phyloP scores from a whole-genome alignment of 2,329 filamentous ascomycete genomes.

The Diaporthe australafricana region DNA sequence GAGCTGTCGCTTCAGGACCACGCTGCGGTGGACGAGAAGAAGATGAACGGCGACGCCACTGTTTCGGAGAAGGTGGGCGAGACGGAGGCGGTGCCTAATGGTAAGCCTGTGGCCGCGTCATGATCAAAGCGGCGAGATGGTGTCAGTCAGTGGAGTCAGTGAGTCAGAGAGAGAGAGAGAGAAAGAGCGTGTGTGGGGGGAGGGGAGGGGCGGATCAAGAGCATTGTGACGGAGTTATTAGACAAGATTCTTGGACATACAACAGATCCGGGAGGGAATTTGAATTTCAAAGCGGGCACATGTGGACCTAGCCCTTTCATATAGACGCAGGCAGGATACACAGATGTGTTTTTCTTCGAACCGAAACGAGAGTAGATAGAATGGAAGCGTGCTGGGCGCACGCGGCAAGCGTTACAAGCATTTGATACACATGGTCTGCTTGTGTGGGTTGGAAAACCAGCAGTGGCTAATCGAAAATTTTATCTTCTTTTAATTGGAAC shows the following conservation, averaged over 20 bases:
- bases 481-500: background rate
- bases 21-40: conserved; percentile 4
- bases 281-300: background rate
- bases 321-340: conserved; percentile 6
- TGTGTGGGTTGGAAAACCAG: background rate
- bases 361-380: background rate
- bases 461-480: background rate
- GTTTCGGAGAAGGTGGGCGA: conserved; percentile 41
- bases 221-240: conserved; percentile 16
- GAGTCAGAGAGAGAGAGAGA: background rate
- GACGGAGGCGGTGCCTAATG: conserved; percentile 2
- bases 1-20: conserved; percentile 40
- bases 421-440: background rate
- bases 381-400: background rate
- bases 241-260: background rate
- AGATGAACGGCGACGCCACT: conserved; percentile 34
- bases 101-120: conserved; percentile 30
- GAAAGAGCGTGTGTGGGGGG: background rate
- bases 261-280: background rate
- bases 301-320: background rate
- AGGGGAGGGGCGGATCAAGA: too few relatives aligned
- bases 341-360: background rate
- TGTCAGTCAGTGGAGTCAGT: too few relatives aligned
- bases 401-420: background rate
- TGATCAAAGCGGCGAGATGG: background rate